phyloP scores from a whole-genome alignment of 192 early-diverging fungal species.

The Podila verticillata region DNA sequence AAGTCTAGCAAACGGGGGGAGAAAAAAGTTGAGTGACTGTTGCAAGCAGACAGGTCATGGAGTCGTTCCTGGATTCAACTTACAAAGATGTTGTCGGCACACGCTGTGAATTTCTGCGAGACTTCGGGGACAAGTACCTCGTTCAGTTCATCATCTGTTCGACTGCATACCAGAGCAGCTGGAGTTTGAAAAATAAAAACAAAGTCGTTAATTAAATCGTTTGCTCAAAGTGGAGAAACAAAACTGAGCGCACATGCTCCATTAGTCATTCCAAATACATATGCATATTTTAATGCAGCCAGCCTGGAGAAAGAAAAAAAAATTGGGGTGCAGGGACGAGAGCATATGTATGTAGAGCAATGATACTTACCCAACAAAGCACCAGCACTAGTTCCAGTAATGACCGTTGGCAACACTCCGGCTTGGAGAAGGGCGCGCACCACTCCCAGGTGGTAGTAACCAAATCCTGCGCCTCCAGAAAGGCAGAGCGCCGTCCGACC shows the following conservation, averaged over 20 bases:
- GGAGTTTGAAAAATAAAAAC: background rate
- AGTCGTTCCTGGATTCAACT: background rate
- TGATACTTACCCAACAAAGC: conserved; percentile 54
- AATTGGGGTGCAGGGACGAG: background rate
- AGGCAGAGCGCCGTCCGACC: conserved; percentile 82
- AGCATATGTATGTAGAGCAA: background rate
- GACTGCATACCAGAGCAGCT: conserved; percentile 73
- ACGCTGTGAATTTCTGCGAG: conserved; percentile 61
- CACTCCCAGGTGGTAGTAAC: conserved; percentile 79
- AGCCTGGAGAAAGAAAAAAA: background rate
- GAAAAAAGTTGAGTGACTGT: background rate
- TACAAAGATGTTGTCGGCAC: conserved; percentile 51
- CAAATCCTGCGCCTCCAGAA: conserved; percentile 79
- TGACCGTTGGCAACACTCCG: conserved; percentile 73
- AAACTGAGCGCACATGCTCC: conserved; percentile 7
- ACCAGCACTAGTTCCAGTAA: conserved; percentile 82
- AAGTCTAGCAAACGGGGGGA: conserved; percentile 20
- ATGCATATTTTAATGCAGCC: background rate
- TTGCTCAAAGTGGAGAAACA: conserved; percentile 2
- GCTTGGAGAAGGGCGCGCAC: conserved; percentile 76
- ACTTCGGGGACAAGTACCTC: conserved; percentile 68
- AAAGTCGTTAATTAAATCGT: background rate
- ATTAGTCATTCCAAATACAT: conserved; percentile 31
- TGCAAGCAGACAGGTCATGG: background rate
- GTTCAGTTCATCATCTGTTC: conserved; percentile 72